Conservation (phyloP, 2,329 filamentous ascomycete genomes). For the Paramyrothecium sp. region DNA sequence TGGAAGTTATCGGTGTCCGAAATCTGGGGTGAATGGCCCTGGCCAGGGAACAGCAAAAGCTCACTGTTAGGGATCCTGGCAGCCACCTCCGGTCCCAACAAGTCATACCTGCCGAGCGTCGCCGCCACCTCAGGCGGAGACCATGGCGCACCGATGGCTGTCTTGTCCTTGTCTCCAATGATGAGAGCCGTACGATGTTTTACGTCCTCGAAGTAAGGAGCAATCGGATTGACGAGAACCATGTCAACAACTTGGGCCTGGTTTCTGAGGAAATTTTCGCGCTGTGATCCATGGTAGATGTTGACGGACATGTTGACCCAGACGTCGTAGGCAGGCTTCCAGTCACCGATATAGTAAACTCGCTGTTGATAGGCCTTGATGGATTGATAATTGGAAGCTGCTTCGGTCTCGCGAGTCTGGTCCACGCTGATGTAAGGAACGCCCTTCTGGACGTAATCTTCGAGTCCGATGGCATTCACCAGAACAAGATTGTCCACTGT, state of each 20-base stretch:
- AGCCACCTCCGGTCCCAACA: constrained; percentile 44
- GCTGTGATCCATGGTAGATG: constrained; percentile 45
- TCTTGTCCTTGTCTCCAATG: constrained; percentile 50
- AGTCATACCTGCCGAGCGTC: constrained; percentile 46
- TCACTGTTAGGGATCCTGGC: constrained; percentile 40
- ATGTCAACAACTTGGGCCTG: constrained; percentile 53
- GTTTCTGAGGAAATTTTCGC: constrained; percentile 40
- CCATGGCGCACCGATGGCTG: constrained; percentile 55
- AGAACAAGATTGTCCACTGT: constrained; percentile 42
- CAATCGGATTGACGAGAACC: constrained; percentile 51
- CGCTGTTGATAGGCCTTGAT: constrained; percentile 45
- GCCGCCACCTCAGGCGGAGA: constrained; percentile 39
- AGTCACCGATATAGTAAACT: constrained; percentile 47
- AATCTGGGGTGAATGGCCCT: constrained; percentile 54
- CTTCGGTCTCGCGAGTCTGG: constrained; percentile 32
- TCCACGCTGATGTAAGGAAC: constrained; percentile 46
- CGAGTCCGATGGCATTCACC: constrained; percentile 51
- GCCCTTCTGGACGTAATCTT: constrained; percentile 50
- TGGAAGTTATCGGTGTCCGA: constrained; percentile 48
- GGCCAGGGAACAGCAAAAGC: constrained; percentile 43
- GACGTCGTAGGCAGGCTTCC: constrained; percentile 47
- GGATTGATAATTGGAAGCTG: constrained; percentile 37
- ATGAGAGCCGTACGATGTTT: constrained; percentile 45
- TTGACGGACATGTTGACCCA: constrained; percentile 56
- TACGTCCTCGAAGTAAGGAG: constrained; percentile 47